These are phyloP conservation scores for Citropsis articulata DNA, from an alignment of 345 rosid species.

Conservation along the genomic window DNA sequence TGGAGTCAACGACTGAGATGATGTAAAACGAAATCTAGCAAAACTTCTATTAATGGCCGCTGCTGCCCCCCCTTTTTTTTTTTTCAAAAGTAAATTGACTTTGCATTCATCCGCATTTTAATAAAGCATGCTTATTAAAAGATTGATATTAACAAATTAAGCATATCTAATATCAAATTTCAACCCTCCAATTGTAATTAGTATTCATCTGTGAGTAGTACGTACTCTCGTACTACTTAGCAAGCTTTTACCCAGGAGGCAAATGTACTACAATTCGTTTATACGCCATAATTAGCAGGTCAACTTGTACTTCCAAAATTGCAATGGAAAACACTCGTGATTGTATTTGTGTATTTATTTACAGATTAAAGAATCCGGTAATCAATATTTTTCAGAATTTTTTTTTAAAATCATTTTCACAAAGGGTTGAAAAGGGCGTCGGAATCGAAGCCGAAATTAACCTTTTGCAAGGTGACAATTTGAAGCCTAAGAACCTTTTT, in stretches of 20 bases:
- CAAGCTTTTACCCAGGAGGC: not conserved
- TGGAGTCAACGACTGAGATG: not conserved
- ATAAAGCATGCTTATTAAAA: not conserved
- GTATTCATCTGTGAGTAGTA: not conserved
- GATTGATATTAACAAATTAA: not conserved
- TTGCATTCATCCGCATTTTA: not conserved
- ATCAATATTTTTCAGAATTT: too few relatives aligned
- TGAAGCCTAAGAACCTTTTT: too few relatives aligned
- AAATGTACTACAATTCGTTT: not conserved
- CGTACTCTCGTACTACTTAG: not conserved
- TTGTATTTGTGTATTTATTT: not conserved
- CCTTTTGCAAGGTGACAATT: too few relatives aligned
- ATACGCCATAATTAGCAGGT: not conserved
- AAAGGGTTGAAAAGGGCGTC: too few relatives aligned
- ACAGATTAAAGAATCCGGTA: not conserved
- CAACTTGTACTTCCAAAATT: not conserved
- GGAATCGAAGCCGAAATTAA: too few relatives aligned
- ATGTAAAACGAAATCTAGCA: not conserved
- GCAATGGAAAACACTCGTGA: not conserved
- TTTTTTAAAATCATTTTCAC: too few relatives aligned
- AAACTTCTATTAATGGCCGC: not conserved
- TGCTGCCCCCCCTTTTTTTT: not conserved
- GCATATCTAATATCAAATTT: not conserved
- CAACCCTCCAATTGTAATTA: too few relatives aligned
- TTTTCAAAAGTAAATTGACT: not conserved